Base-by-base conservation (phyloP, 2,329 filamentous ascomycete genomes). In the Fusarium mangiferae region DNA sequence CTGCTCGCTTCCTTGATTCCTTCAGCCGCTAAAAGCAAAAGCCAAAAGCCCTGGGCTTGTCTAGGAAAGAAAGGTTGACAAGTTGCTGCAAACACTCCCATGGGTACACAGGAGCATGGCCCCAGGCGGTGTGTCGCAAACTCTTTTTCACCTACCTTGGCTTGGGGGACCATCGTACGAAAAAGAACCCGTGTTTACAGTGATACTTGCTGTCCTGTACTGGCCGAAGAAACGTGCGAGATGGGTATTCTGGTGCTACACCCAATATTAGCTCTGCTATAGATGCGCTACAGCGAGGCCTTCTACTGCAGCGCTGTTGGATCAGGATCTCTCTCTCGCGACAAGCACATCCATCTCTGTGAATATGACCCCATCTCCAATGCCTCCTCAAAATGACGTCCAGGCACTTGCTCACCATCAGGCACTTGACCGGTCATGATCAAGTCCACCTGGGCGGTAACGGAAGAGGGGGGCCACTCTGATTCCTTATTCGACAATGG, bases 401-500 rank as follows among this genome's bases (percentile, higher is more conserved):
- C 49, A 66, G 65, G 39, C 58, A 72, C 72, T 49, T 61, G 66
- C 72, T 72, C 60, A 67, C 70, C 71, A 62, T 66, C 74, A 71
- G 69, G 72, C 71, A 74, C 70, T 72, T 67, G 64, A 68, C 69
- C 55, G 66, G 66, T 75, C 55, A 68, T 26, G 52, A 73, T 73
- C 67, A 63, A 67, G 59, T 61, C 75, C 72, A 51, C 41, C 62
- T 41, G 64, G 67, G 42, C 66, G 74, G 73, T 75, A 80, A 48
- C 66, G 69, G 61, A 42, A 42, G 71, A 77, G 72, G 79, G 78
- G 79, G 78, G 77, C 77, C 63, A 78, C 64, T 41, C 48, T 56
- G 46, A 33, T 45, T 68, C 48, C 72, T 80, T 74, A 82, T 83
- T 82, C 77, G 81, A 74, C 80, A 82, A 83, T 82, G 77, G 75